phyloP scores from a whole-genome alignment of 192 early-diverging fungal species.

The Linnemannia schmuckeri region DNA sequence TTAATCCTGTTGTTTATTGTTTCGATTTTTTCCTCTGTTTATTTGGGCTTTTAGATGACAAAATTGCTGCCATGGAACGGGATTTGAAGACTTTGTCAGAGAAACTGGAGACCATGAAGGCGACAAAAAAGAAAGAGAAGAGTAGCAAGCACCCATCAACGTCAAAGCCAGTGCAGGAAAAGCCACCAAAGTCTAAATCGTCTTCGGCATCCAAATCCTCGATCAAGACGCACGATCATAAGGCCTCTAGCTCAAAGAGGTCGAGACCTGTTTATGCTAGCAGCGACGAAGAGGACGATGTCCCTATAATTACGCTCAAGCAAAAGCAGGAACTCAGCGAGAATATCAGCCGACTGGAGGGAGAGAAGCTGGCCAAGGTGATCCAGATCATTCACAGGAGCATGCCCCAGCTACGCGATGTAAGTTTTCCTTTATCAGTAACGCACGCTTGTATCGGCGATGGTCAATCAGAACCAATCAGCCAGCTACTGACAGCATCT shows the following conservation, averaged over 20 bases:
- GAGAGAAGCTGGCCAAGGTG: slow-evolving; percentile 75
- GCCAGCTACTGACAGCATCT: slow-evolving; percentile 4
- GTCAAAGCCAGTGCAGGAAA: slow-evolving; percentile 22
- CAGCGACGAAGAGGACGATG: slow-evolving; percentile 52
- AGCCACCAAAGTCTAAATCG: slow-evolving; percentile 32
- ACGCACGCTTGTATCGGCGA: neutral
- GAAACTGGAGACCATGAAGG: slow-evolving; percentile 58
- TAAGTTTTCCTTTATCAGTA: slow-evolving; percentile 14
- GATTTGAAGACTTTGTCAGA: slow-evolving; percentile 46
- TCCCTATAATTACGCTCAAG: slow-evolving; percentile 80
- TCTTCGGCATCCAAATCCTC: slow-evolving; percentile 29
- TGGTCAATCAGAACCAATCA: neutral
- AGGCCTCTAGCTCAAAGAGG: slow-evolving; percentile 32
- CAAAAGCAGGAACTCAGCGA: slow-evolving; percentile 90
- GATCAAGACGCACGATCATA: slow-evolving; percentile 22
- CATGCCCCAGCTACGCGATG: slow-evolving; percentile 71
- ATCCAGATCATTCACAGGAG: slow-evolving; percentile 79
- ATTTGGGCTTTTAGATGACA: slow-evolving; percentile 31
- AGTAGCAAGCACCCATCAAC: slow-evolving; percentile 31
- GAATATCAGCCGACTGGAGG: slow-evolving; percentile 71
- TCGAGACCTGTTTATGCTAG: slow-evolving; percentile 36
- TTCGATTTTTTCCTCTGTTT: neutral
- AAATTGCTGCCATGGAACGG: slow-evolving; percentile 56
- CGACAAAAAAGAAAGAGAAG: slow-evolving; percentile 50
- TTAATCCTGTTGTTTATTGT: neutral